These are phyloP conservation scores for Rossbeevera mucosa DNA, from an alignment of 768 basidiomycete species.

Conservation along the genomic window DNA sequence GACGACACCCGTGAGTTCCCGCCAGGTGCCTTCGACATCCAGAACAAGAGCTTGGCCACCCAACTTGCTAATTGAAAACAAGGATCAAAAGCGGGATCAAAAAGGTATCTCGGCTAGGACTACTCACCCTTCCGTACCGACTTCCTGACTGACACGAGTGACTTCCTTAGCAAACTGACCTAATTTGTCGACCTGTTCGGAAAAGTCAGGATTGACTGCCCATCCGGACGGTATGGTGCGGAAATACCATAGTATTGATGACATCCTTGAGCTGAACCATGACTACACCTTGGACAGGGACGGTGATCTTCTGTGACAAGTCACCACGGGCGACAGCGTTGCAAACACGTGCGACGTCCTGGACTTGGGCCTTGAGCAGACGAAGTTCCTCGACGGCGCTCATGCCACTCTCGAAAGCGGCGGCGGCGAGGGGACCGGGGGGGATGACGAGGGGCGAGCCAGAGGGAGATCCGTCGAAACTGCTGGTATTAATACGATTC, in stretches of 20 bases:
- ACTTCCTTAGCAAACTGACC: constrained; percentile 90
- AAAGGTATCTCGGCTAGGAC: constrained; percentile 13
- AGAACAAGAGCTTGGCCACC: constrained; percentile 83
- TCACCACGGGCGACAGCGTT: constrained; percentile 77
- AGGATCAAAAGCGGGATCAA: constrained; percentile 15
- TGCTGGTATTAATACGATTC: constrained; percentile 17
- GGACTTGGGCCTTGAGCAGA: constrained; percentile 79
- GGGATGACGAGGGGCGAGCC: constrained; percentile 44
- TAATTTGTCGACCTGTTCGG: constrained; percentile 56
- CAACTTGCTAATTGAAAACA: constrained; percentile 48
- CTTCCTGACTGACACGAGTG: constrained; percentile 79
- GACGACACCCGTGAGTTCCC: constrained; percentile 76
- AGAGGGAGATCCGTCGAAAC: constrained; percentile 26
- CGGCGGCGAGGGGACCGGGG: constrained; percentile 52
- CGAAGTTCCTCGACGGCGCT: constrained; percentile 73
- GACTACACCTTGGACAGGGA: constrained; percentile 71
- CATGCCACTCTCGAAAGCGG: constrained; percentile 57
- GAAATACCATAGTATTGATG: constrained; percentile 60
- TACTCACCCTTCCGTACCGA: constrained; percentile 71
- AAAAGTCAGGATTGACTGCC: constrained; percentile 11
- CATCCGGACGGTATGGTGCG: constrained; percentile 1
- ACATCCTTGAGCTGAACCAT: constrained; percentile 81
- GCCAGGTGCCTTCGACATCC: constrained; percentile 90
- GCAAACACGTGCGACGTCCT: constrained; percentile 76
- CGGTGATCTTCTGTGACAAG: constrained; percentile 73